A percentile compares a stretch with the other conserved stretches of the same genome.
Evolutionary conservation across 1,284 basidiomycete species (phyloP).

Genomic region (Boletellus deceptivus): DNA sequence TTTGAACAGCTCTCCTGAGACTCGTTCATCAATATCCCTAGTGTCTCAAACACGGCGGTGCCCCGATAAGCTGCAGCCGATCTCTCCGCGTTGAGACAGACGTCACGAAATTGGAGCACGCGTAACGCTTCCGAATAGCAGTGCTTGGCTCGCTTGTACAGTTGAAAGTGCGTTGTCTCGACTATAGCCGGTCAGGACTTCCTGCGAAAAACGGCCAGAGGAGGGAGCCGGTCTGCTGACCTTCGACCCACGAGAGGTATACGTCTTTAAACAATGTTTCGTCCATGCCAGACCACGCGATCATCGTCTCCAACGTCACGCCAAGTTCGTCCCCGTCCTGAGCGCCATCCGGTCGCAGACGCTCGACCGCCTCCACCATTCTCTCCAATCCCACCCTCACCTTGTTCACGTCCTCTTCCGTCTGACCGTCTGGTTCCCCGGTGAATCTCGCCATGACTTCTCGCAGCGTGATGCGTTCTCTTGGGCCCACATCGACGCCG

Average conservation of each 20-base stretch:
- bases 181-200: conserved; percentile 44
- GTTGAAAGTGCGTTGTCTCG: conserved; percentile 73
- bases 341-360: conserved; percentile 44
- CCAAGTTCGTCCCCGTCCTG: conserved; percentile 45
- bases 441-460: conserved; percentile 51
- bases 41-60: conserved; percentile 38
- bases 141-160: conserved; percentile 78
- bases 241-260: conserved; percentile 76
- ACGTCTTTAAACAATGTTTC: conserved; percentile 57
- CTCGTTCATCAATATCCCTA: conserved; percentile 77
- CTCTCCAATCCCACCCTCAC: conserved; percentile 49
- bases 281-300: conserved; percentile 59
- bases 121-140: conserved; percentile 77
- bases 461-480: conserved; percentile 51
- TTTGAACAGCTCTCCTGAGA: conserved; percentile 70
- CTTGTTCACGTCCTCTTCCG: conserved; percentile 41
- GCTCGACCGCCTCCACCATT: conserved; percentile 50
- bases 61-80: conserved; percentile 16
- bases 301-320: conserved; percentile 71
- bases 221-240: conserved; percentile 38
- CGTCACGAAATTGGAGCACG: conserved; percentile 69
- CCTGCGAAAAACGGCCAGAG: neutral
- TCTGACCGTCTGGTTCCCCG: conserved; percentile 42
- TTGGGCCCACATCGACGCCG: conserved; percentile 40
- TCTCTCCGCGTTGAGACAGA: conserved; percentile 50